Evolutionary conservation across 1,139 yeast genomes (phyloP).

Genomic region (Blastobotrys ciferrii): DNA sequence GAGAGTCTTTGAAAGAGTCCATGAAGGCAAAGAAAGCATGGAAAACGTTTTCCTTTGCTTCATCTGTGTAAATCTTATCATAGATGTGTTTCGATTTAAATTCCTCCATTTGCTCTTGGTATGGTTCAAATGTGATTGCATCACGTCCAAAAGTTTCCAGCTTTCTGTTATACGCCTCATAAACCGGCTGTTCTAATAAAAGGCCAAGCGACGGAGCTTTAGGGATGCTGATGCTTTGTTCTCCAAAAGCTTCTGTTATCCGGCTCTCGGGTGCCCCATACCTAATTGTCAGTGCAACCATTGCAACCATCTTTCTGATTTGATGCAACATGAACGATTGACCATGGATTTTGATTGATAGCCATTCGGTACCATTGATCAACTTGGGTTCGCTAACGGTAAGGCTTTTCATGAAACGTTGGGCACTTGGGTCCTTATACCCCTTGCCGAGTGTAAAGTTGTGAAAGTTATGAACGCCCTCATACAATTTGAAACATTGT

Average conservation of each 20-base stretch:
- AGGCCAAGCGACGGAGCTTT: conserved; percentile 97
- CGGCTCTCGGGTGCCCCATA: conserved; percentile 79
- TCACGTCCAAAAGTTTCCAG: conserved; percentile 79
- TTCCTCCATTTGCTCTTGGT: conserved; percentile 66
- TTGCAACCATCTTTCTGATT: conserved; percentile 95
- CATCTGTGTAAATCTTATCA: conserved; percentile 89
- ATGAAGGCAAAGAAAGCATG: conserved; percentile 86
- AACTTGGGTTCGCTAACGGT: conserved; percentile 87
- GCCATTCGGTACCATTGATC: conserved; percentile 94
- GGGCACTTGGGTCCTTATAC: conserved; percentile 83
- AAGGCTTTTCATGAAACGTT: conserved; percentile 75
- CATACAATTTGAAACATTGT: conserved; percentile 65
- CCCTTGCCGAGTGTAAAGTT: conserved; percentile 88
- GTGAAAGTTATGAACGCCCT: conserved; percentile 93
- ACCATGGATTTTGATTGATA: conserved; percentile 93
- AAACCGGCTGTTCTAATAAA: conserved; percentile 86
- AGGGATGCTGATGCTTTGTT: conserved; percentile 80
- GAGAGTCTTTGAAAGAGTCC: conserved; percentile 66
- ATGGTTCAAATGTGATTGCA: conserved; percentile 66
- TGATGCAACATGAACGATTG: conserved; percentile 98
- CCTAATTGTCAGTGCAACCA: conserved; percentile 84
- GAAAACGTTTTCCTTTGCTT: conserved; percentile 80
- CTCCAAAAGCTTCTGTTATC: conserved; percentile 74
- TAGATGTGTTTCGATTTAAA: conserved; percentile 88
- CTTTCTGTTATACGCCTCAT: conserved; percentile 75